These are phyloP conservation scores for Teratosphaeria zuluensis DNA, from an alignment of 2,329 filamentous ascomycete genomes.

Conservation along the genomic window DNA sequence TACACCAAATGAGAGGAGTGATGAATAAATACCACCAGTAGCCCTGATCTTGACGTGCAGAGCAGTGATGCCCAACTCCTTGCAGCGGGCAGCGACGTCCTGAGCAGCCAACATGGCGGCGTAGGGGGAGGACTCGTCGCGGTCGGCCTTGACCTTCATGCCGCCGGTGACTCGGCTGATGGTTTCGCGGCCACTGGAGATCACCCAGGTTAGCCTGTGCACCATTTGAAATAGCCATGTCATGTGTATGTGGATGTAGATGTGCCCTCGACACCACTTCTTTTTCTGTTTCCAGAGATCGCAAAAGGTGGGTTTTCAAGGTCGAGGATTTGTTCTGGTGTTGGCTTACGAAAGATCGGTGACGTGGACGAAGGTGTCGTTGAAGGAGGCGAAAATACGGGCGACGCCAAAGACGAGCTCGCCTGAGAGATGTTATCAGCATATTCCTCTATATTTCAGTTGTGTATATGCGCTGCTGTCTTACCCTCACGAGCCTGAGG, in stretches of 20 bases:
- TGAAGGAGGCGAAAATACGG: slow-evolving; percentile 84
- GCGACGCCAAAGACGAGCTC: slow-evolving; percentile 97
- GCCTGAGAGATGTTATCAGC: slow-evolving; percentile 44
- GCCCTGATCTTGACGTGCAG: slow-evolving; percentile 99
- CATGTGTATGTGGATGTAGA: slow-evolving; percentile 18
- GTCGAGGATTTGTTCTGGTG: background rate
- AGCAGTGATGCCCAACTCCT: slow-evolving; percentile 79
- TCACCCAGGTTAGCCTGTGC: slow-evolving; percentile 58
- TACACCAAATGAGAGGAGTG: background rate
- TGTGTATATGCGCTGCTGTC: slow-evolving; percentile 9
- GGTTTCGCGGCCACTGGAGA: slow-evolving; percentile 93
- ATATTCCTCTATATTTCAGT: too few relatives aligned
- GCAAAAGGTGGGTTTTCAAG: background rate
- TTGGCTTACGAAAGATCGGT: slow-evolving; percentile 69
- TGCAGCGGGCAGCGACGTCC: slow-evolving; percentile 78
- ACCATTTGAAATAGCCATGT: slow-evolving; percentile 7
- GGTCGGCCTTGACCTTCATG: slow-evolving; percentile 99
- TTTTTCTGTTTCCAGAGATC: background rate
- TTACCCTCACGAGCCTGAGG: slow-evolving; percentile 90
- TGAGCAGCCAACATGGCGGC: slow-evolving; percentile 99
- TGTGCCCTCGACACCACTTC: background rate
- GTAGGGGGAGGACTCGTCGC: slow-evolving; percentile 99
- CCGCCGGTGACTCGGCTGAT: slow-evolving; percentile 99
- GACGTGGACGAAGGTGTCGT: slow-evolving; percentile 71
- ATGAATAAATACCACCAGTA: slow-evolving; percentile 68